These are phyloP conservation scores for Ophiognomonia clavigignenti-juglandacearum DNA, from an alignment of 2,329 filamentous ascomycete species.

Conservation along the genomic window DNA sequence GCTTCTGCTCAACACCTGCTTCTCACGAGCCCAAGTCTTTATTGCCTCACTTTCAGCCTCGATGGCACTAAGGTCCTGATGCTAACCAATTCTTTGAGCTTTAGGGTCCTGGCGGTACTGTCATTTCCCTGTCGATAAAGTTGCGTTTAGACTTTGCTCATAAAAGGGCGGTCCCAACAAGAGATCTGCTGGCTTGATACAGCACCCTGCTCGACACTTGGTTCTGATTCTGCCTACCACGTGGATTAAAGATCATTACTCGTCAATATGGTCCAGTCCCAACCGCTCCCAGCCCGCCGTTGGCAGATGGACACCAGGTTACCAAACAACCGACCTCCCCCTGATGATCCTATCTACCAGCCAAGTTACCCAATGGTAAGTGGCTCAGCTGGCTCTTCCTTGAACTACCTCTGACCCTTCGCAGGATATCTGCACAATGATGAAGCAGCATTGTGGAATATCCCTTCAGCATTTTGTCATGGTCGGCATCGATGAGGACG, in stretches of 20 bases:
- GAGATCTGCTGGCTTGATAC: not conserved
- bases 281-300: slow-evolving; percentile 10
- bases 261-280: slow-evolving; percentile 12
- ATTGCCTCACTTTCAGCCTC: slow-evolving; percentile 9
- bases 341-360: slow-evolving; percentile 13
- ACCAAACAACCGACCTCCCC: slow-evolving; percentile 7
- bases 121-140: not conserved
- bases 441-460: slow-evolving; percentile 48
- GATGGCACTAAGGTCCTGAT: not conserved
- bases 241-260: not conserved
- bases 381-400: not conserved
- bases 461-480: slow-evolving; percentile 48
- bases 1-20: not conserved
- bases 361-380: slow-evolving; percentile 15
- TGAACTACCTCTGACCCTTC: not conserved
- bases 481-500: slow-evolving; percentile 44
- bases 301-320: slow-evolving; percentile 14
- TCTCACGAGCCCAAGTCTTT: slow-evolving; percentile 2
- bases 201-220: not conserved
- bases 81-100: slow-evolving; percentile 1
- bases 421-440: slow-evolving; percentile 46
- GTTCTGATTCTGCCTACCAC: not conserved
- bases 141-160: not conserved
- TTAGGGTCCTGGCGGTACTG: not conserved
- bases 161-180: slow-evolving; percentile 1